Evolutionary conservation across 2,329 filamentous ascomycete species (phyloP).

Genomic region (Metarhizium sp.): DNA sequence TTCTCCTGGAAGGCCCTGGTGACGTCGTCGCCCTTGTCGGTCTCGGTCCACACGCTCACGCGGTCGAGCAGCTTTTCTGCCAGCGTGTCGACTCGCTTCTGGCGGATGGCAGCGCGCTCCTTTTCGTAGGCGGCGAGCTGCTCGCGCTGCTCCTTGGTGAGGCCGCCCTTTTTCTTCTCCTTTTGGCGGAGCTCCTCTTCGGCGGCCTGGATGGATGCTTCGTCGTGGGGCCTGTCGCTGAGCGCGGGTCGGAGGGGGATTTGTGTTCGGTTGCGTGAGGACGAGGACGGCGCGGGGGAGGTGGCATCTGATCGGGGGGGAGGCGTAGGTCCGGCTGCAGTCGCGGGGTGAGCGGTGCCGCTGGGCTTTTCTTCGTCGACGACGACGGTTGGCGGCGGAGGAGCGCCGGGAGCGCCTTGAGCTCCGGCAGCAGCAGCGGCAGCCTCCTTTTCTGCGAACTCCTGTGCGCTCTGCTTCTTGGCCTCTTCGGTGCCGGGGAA

Average conservation of each 20-base stretch:
- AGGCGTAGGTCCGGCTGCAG: constrained; percentile 8
- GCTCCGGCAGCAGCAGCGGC: constrained; percentile 11
- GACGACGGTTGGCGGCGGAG: constrained; percentile 28
- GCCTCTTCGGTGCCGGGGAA: constrained; percentile 49
- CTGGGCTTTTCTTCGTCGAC: constrained; percentile 28
- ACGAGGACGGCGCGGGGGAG: constrained; percentile 33
- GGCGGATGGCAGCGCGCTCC: constrained; percentile 72
- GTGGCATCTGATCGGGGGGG: constrained; percentile 24
- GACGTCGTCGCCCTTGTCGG: constrained; percentile 78
- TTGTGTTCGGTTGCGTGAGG: constrained; percentile 34
- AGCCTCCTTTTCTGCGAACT: constrained; percentile 11
- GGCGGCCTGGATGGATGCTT: constrained; percentile 63
- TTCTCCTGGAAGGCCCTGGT: constrained; percentile 89
- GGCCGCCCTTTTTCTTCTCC: constrained; percentile 79
- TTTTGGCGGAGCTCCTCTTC: constrained; percentile 31
- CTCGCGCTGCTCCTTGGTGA: constrained; percentile 88
- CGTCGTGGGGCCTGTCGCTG: constrained; percentile 69
- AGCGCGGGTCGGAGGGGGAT: constrained; percentile 77
- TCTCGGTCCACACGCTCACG: constrained; percentile 93
- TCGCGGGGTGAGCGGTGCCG: constrained; percentile 5
- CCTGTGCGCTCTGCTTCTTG: constrained; percentile 45
- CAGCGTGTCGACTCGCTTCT: constrained; percentile 83
- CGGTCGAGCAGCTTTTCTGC: constrained; percentile 79
- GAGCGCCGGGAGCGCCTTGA: not conserved
- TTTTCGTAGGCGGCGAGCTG: constrained; percentile 81